Base-by-base conservation (phyloP, 768 basidiomycete genomes). In the Peribolospora baueri region DNA sequence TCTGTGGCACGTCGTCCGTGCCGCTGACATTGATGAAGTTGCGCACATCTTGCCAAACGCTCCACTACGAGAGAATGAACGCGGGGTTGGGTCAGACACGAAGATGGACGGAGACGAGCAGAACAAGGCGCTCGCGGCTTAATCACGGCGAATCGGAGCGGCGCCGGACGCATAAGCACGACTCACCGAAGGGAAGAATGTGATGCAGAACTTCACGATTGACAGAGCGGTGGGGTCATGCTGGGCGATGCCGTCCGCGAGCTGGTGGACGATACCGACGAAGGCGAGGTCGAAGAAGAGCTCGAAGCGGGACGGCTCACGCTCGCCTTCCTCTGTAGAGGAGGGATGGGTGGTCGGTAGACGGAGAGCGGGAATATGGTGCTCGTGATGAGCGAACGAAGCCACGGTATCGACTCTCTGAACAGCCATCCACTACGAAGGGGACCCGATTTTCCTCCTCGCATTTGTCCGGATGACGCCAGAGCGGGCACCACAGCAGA, bases 201-300 rank as follows among this genome's bases (percentile, higher is more conserved):
- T 25, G 25, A 25, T 25, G 25, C 25, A 25, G 25, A 25, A 25
- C 25, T 25, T 25, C 1, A 25, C 25, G 25, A 25, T 25, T 25
- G 25, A 25, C 25, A 25, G 25, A 25, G 25, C 25, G 25, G 25
- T 25, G 25, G 25, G 25, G 25, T 25, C 25, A 25, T 25, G 25
- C 25, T 66, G 66, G 10, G 64, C 61, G 14, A 65, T 65, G 7
- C 63, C 60, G 45, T 68, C 67, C 42, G 67, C 63, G 37, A 68
- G 59, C 49, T 65, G 65, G 57, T 68, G 67, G n/a, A 64, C 64
- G 42, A 68, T 62, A 8, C 64, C 67, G 8, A 67, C 67, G 50
- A 65, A 68, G 1, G 66, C 57, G 46, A 68, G 56, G 52, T 68
- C 67, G 53, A 68, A 68, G 58, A 68, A 68, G 8, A 68, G 64